A percentile compares a stretch with the other conserved stretches of the same genome.
Evolutionary conservation across 2,329 filamentous ascomycete genomes (phyloP).

Genomic region (Scedosporium dehoogii): DNA sequence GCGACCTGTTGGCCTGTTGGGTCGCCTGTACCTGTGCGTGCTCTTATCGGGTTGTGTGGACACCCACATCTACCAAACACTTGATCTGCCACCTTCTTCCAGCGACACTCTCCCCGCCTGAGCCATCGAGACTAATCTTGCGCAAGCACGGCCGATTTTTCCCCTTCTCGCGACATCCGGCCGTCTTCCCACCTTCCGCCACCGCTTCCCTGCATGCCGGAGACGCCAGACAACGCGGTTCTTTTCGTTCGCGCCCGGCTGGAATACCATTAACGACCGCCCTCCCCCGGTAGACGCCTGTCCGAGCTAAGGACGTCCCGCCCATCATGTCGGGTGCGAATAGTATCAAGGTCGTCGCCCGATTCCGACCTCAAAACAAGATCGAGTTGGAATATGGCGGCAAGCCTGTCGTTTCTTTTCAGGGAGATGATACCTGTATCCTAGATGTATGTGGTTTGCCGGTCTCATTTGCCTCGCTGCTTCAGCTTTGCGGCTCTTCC

Average conservation of each 20-base stretch:
- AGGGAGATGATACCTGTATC: constrained; percentile 77
- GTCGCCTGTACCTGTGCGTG: too few relatives aligned
- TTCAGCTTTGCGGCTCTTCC: constrained; percentile 6
- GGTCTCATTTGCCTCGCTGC: constrained; percentile 1
- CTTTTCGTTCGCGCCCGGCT: not conserved
- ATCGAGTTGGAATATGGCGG: constrained; percentile 83
- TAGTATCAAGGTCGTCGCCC: constrained; percentile 84
- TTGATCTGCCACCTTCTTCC: not conserved
- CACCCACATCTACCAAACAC: not conserved
- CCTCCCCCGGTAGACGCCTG: not conserved
- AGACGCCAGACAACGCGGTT: not conserved
- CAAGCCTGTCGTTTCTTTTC: constrained; percentile 83
- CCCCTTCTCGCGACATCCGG: constrained; percentile 2
- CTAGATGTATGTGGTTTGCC: constrained; percentile 59
- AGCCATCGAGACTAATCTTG: not conserved
- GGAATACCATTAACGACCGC: not conserved
- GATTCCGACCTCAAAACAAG: constrained; percentile 95
- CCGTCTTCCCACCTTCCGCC: not conserved
- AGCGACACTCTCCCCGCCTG: not conserved
- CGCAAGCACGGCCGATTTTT: not conserved
- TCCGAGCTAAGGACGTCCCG: not conserved
- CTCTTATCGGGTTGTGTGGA: not conserved
- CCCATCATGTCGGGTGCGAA: constrained; percentile 45
- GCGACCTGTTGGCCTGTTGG: not conserved
- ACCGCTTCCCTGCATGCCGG: not conserved